Evolutionary conservation across 163 green algal species (phyloP).

Genomic region (Chlorella variabilis): DNA sequence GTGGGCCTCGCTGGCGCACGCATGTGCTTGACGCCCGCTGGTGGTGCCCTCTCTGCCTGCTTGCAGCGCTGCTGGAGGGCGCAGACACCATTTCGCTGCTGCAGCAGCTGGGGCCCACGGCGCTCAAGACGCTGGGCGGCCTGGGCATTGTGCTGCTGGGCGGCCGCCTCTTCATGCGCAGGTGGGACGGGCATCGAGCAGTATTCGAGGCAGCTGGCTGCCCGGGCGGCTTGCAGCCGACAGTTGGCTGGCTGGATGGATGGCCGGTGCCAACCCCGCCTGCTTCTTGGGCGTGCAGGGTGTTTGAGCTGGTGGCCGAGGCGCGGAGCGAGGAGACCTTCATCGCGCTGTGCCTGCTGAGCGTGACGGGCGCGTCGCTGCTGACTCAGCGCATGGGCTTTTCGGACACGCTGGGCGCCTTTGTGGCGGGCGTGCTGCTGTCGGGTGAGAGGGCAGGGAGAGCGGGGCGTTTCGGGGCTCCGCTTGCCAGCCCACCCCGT

Average conservation of each 20-base stretch:
- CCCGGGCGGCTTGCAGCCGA: not conserved
- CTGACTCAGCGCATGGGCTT: conserved; percentile 90
- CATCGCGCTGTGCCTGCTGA: conserved; percentile 93
- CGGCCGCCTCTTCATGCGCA: conserved; percentile 80
- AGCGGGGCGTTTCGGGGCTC: too few species aligned
- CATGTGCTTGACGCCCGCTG: too few species aligned
- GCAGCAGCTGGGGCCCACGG: conserved; percentile 72
- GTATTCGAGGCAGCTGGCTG: not conserved
- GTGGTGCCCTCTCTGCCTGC: too few species aligned
- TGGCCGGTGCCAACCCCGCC: not conserved
- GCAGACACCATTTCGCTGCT: conserved; percentile 48
- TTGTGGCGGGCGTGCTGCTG: conserved; percentile 94
- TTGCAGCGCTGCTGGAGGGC: conserved; percentile 22
- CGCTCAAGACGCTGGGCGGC: conserved; percentile 73
- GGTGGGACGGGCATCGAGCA: not conserved
- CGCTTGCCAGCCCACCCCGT: not conserved
- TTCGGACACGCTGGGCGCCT: conserved; percentile 92
- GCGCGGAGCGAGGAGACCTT: conserved; percentile 90
- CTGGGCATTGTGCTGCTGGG: conserved; percentile 86
- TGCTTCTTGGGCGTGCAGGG: conserved; percentile 20
- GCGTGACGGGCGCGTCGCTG: conserved; percentile 85
- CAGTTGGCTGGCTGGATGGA: not conserved
- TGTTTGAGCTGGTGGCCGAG: conserved; percentile 89
- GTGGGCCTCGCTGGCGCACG: too few species aligned
- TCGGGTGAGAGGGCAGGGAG: conserved; percentile 20